Evolutionary conservation across 2,329 filamentous ascomycete genomes (phyloP).

Genomic region (Chlorencoelia australis): DNA sequence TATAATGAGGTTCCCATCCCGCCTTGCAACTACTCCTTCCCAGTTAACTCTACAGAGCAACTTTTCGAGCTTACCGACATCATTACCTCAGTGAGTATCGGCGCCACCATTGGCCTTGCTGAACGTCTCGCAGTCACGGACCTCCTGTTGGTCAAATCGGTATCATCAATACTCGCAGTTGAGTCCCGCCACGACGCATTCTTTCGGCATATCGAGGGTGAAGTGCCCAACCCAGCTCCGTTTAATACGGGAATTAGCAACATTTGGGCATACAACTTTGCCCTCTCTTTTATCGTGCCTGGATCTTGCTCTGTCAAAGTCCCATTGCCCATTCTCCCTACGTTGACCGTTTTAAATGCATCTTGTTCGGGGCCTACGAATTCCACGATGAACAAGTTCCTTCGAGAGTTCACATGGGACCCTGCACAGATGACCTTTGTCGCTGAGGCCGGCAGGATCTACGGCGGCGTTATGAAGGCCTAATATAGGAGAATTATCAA

Average conservation of each 20-base stretch:
- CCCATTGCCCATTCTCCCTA: slow-evolving; percentile 9
- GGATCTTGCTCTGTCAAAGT: slow-evolving; percentile 7
- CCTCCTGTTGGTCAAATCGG: slow-evolving; percentile 1
- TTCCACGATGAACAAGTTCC: not conserved
- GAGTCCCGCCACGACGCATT: slow-evolving; percentile 9
- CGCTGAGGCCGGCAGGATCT: not conserved
- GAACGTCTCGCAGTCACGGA: slow-evolving; percentile 4
- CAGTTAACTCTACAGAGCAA: slow-evolving; percentile 6
- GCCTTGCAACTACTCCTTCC: slow-evolving; percentile 8
- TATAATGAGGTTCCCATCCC: slow-evolving; percentile 4
- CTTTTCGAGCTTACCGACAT: slow-evolving; percentile 8
- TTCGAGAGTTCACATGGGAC: not conserved
- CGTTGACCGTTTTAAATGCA: slow-evolving; percentile 2
- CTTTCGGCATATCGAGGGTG: slow-evolving; percentile 4
- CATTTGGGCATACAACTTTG: slow-evolving; percentile 10
- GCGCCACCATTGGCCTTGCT: slow-evolving; percentile 6
- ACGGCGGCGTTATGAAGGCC: not conserved
- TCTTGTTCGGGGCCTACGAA: not conserved
- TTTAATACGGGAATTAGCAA: slow-evolving; percentile 9
- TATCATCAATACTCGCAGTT: slow-evolving; percentile 6
- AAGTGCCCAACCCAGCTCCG: slow-evolving; percentile 8
- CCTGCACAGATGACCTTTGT: not conserved
- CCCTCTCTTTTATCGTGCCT: slow-evolving; percentile 9
- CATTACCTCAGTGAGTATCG: slow-evolving; percentile 8
- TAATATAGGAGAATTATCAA: not conserved